Evolutionary conservation across 164 flowering plant genomes (phyloP).

Genomic region (Amborella trichopoda): DNA sequence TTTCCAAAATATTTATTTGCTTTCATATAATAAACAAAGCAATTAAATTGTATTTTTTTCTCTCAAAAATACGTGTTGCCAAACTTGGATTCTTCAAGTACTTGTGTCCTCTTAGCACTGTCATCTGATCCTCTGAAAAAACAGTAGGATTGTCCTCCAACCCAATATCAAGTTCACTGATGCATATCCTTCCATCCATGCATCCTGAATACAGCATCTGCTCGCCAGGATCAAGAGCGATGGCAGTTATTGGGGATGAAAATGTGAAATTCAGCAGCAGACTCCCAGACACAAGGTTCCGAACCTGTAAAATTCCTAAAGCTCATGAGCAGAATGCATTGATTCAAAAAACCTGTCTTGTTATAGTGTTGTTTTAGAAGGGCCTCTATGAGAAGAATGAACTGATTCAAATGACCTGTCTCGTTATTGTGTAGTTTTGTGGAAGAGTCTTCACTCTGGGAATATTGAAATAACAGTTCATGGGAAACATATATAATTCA

Average conservation of each 20-base stretch:
- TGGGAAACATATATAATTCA: no score
- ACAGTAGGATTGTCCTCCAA: conserved; percentile 13
- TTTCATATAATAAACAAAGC: no score
- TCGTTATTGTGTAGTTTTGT: background rate
- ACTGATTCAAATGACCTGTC: background rate
- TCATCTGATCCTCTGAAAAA: conserved; percentile 14
- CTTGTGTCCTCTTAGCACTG: conserved; percentile 44
- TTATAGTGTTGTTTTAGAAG: no score
- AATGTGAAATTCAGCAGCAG: conserved; percentile 21
- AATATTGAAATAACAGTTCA: no score
- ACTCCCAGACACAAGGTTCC: conserved; percentile 29
- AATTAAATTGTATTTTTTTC: no score
- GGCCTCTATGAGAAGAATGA: conserved; percentile 2
- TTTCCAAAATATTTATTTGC: no score
- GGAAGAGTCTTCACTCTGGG: no score
- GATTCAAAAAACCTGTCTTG: no score
- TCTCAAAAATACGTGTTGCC: no score
- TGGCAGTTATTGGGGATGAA: conserved; percentile 27
- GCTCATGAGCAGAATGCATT: no score
- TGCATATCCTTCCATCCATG: conserved; percentile 37
- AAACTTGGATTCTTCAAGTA: conserved; percentile 27
- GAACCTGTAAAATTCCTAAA: conserved; percentile 25
- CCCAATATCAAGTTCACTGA: conserved; percentile 23
- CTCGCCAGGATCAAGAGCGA: conserved; percentile 29
- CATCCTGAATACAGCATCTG: conserved; percentile 31